phyloP scores from a whole-genome alignment of 2,329 filamentous ascomycete species.

The Periglandula ipomoeae region DNA sequence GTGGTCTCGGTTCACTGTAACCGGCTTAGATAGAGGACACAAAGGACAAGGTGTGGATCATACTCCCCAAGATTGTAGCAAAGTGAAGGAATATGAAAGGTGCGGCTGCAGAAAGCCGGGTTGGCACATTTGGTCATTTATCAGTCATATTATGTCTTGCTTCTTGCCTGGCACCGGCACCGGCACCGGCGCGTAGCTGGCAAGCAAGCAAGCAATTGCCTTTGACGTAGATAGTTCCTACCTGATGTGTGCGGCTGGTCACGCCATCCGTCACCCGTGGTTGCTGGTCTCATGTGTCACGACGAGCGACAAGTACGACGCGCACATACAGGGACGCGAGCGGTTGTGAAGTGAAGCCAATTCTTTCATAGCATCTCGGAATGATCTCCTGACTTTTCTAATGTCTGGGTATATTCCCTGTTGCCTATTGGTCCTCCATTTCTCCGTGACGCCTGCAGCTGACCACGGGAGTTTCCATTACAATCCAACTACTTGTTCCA shows the following conservation, averaged over 20 bases:
- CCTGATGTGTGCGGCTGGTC: not conserved
- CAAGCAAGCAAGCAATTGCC: too few species aligned
- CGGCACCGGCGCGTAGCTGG: too few species aligned
- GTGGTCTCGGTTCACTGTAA: not conserved
- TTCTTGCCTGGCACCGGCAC: too few species aligned
- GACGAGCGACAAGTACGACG: not conserved
- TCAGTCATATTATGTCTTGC: not conserved
- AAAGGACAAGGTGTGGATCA: not conserved
- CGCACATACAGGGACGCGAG: not conserved
- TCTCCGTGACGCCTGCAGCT: not conserved
- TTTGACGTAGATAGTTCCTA: not conserved
- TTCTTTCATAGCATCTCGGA: too few species aligned
- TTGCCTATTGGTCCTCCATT: not conserved
- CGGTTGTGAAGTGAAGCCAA: too few species aligned
- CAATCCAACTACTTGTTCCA: slow-evolving; percentile 17
- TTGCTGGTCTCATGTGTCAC: not conserved
- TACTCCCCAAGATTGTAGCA: too few species aligned
- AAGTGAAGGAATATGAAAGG: too few species aligned
- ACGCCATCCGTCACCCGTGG: not conserved
- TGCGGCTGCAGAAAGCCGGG: too few species aligned
- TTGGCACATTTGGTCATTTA: too few species aligned
- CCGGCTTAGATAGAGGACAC: not conserved
- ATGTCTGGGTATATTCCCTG: not conserved
- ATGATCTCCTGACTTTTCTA: not conserved
- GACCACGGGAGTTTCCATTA: slow-evolving; percentile 11